Base-by-base conservation (phyloP, 2,329 filamentous ascomycete genomes). In the Phyllosticta ampelicida region DNA sequence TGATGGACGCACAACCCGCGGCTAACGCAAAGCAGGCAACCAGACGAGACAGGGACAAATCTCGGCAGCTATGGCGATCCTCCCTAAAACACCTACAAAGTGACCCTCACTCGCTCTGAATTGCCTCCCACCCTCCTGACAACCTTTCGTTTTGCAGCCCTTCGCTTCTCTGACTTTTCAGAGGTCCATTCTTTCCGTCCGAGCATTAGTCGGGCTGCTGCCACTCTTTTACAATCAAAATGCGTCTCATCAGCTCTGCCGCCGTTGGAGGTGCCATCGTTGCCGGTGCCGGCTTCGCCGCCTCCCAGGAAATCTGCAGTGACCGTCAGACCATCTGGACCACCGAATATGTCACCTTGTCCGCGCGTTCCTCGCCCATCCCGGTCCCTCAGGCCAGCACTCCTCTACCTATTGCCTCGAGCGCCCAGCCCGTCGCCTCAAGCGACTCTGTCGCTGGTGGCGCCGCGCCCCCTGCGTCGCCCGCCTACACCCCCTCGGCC, bases 91-190 rank as follows among this genome's bases (percentile, higher is more conserved):
- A 44, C 36, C 36, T 44, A 44, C 36, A 44, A 44, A 44, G 36
- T 16, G 3, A 6, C n/a, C 36, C 13, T 44, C 36, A n/a, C 36
- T 44, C 36, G 11, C 36, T 44, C 36, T 16, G n/a, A 44, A n/a
- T 16, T 44, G 36, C 36, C n/a, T 44, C 36, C 36, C 36, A 44
- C 36, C 36, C 36, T 44, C 36, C 49, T 36, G 44, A 36, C 36
- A 49, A 18, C 36, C 53, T 19, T 55, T 48, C 48, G 13, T 19
- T 49, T 28, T 16, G 36, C 36, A 49, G 53, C 36, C 13, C 29
- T 54, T 58, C 18, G n/a, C 44, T 54, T 58, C 56, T 58, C 56
- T 58, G 56, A 54, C 18, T 58, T 58, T 51, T 54, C 56, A 58
- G 56, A 58, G 56, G 56, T 58, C 56, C 56, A 51, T 58, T 58